Base-by-base conservation (phyloP, 2,329 filamentous ascomycete species). In the Aspergillus ibericus region DNA sequence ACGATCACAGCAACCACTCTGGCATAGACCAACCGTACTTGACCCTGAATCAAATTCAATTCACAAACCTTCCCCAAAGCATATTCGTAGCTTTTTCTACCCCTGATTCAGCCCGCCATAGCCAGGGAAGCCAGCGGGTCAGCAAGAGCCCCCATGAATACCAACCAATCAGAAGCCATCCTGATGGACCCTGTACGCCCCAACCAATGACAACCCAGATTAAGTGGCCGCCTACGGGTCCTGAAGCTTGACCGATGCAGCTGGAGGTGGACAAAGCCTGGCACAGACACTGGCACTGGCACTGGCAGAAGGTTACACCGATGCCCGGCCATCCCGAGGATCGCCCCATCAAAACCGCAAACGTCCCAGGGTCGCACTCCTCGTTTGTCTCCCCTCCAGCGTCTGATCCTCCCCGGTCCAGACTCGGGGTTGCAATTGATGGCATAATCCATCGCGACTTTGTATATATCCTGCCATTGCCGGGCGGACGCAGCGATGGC, bases 231-330 rank as follows among this genome's bases (percentile, higher is more conserved):
- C 44, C 44, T 48, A 48, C 44, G 25, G 25, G 16, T 25, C 25
- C 44, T 29, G 44, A 48, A 48, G 44, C 44, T 48, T 48, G 44
- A 48, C 25, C 22, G 42, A 47, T 47, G 42, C 42, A 47, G 42
- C 13, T 8, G n/a, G 22, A 8, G 38, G 22, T 42, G 10, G n/a
- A 42, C 20, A 10, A 42, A 42, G n/a, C n/a, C n/a, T n/a, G n/a
- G n/a, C n/a, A n/a, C 12, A 12, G 6, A 20, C 22, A 25, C 22
- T 25, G 22, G 22, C 22, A 12, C 38, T 12, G n/a, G n/a, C n/a
- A n/a, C n/a, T 22, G 38, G 18, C 18, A 20, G n/a, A n/a, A n/a
- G 38, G 38, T 42, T 42, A 42, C 38, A 42, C 38, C 18, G 10
- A 42, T 20, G 38, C 4, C 18, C 20, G 29, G 29, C 0, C 38